Base-by-base conservation (phyloP, 1,284 basidiomycete species). In the Papiliotrema fonsecae region DNA sequence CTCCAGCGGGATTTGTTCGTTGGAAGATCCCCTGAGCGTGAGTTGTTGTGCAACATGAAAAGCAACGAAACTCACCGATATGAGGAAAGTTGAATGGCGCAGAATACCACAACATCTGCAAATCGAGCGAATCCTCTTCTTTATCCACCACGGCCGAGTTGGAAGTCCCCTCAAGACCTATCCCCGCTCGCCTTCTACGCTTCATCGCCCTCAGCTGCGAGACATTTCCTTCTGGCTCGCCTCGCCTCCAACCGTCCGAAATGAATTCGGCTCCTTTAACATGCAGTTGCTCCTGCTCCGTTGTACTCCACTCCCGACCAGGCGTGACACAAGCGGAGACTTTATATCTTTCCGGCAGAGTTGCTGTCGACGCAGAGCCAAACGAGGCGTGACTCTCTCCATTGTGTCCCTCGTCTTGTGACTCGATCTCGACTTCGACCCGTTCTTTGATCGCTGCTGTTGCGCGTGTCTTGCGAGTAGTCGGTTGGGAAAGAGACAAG, bases 91-190 rank as follows among this genome's bases (percentile, higher is more conserved):
- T 14, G 27, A 62, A 30, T 4, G 51, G 46, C 2, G 62, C 64
- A 11, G 56, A 61, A 19, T 59, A 58, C 64, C 64, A 65, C 30
- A 60, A 25, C 19, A 28, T n/a, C n/a, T n/a, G n/a, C 22, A n/a
- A 21, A 37, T 10, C 28, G 21, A n/a, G 10, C 30, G n/a, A 10
- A 32, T n/a, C 10, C 30, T n/a, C 13, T 7, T 13, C 36, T 9
- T 37, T 21, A 7, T 37, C 36, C 9, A 37, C 36, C 19, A 32
- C 9, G 11, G 36, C 9, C 36, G 9, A 11, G 36, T 9, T 9
- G 9, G 11, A 19, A 37, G 9, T 37, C n/a, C n/a, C n/a, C n/a
- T n/a, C n/a, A n/a, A n/a, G n/a, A n/a, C n/a, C n/a, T n/a, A n/a
- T n/a, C n/a, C n/a, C n/a, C n/a, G n/a, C n/a, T n/a, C 18, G 18